phyloP scores from a whole-genome alignment of 2,329 filamentous ascomycete genomes.

The Samsoniella hepiali region DNA sequence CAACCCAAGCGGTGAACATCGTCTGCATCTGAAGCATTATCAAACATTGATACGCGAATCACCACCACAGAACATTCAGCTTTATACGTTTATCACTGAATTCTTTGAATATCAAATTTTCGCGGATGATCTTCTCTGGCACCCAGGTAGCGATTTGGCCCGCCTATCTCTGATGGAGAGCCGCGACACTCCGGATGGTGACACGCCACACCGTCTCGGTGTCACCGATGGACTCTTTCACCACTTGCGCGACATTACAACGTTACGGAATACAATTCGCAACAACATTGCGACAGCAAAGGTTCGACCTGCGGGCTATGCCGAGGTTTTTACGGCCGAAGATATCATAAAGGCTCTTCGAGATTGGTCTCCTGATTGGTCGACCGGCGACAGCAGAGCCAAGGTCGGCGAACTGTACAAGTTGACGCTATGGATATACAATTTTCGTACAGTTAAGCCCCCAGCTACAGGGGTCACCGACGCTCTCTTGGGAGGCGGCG shows the following conservation, averaged over 20 bases:
- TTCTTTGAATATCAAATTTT: constrained; percentile 83
- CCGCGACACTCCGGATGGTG: constrained; percentile 33
- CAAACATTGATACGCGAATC: constrained; percentile 64
- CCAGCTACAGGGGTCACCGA: constrained; percentile 2
- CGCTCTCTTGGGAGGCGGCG: constrained; percentile 21
- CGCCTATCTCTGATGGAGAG: constrained; percentile 40
- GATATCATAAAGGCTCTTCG: constrained; percentile 73
- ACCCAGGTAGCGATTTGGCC: constrained; percentile 37
- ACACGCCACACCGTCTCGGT: constrained; percentile 63
- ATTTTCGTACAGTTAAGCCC: constrained; percentile 59
- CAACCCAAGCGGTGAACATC: constrained; percentile 63
- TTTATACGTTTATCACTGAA: constrained; percentile 62
- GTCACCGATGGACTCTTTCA: constrained; percentile 79
- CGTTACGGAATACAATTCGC: constrained; percentile 71
- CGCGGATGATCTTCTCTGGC: constrained; percentile 59
- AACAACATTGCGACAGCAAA: constrained; percentile 58
- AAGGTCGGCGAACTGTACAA: constrained; percentile 58
- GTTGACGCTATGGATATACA: constrained; percentile 64
- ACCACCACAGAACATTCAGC: constrained; percentile 62
- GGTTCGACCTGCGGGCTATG: constrained; percentile 63
- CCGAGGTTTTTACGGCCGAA: constrained; percentile 67
- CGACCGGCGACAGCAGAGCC: constrained; percentile 54
- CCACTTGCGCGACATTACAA: constrained; percentile 75
- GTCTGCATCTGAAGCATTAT: constrained; percentile 75
- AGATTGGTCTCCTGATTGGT: constrained; percentile 67